Evolutionary conservation across 164 flowering plant species (phyloP), one percentile per base, ranked within the genome.

Genomic region (Aristolochia californica): DNA sequence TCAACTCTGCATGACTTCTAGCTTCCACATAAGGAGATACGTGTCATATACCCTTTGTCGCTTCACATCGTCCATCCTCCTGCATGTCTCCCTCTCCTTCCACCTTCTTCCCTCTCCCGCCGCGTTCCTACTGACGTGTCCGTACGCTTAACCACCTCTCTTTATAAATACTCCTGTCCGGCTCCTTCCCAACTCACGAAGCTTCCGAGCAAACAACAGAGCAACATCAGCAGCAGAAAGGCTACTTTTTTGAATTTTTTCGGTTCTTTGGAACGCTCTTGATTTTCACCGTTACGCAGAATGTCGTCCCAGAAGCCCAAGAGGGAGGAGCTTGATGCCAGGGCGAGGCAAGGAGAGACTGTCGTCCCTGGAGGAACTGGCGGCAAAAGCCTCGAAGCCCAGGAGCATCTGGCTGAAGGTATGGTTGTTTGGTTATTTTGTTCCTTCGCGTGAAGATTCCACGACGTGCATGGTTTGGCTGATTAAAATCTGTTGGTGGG

Each of bases 361-460:
- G 95, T 86, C 0, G 70, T 84, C 23, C 94, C 88, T 15, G 89
- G 85, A 12, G 95, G 89, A 0, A 86, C 88, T 0, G 88, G 94
- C 14, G 95, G 95, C 50, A 83, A 78, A 70, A 83, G 85, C 79
- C 83, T 83, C 7, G 87, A 82, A 66, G 97, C 97, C 26, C 95
- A 87, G 53, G 83, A 84, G 45, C 85, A 78, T 61, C 83, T 90
- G 0, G 88, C 90, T 27, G 87, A 87, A 74, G 97, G 97, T 80
- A n/a, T 12, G n/a, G 1, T 45, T 24, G 24, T 26, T 26, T 14
- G n/a, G n/a, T n/a, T n/a, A n/a, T n/a, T n/a, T n/a, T n/a, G n/a
- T n/a, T n/a, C n/a, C n/a, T n/a, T n/a, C n/a, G n/a, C n/a, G n/a
- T n/a, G n/a, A n/a, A n/a, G n/a, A n/a, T 22, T 55, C 5, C 5